Base-by-base conservation (phyloP, 2,329 filamentous ascomycete genomes). In the Exophiala sideris region DNA sequence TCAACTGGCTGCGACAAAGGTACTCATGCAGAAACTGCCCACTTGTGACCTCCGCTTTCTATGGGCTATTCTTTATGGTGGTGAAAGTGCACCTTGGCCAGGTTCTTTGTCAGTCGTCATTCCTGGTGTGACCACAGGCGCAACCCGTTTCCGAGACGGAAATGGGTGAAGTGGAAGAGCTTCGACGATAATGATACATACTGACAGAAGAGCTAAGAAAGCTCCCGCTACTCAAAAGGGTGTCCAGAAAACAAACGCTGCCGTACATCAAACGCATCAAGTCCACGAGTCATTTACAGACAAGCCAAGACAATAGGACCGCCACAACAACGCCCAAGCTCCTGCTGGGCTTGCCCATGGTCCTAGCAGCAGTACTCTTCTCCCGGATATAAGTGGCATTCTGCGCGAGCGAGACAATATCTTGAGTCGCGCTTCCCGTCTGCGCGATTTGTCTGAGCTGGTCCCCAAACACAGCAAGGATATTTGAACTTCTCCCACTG, bases 401-500 rank as follows among this genome's bases (percentile, higher is more conserved):
- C 49, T 55, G 57, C 40, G 57, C 59, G 11, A 61, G 33, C 8
- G 51, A 40, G 53, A 58, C 29, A 32, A 65, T 62, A 46, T 60
- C 54, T 36, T 45, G 56, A 11, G 52, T 64, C 20, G 56, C 60
- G 35, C 58, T 47, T 16, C 62, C 62, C 9, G 53, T 60, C 39
- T 61, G 59, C 38, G 62, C 60, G 32, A 65, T 20, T 40, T 63
- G 57, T 47, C 54, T 47, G 40, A 65, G 48, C 40, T 63, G 57
- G 33, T 61, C 54, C 8, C 59, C 60, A 52, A 64, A 61, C 0
- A 60, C 61, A 21, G 54, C 50, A 44, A 70, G 51, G 14, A 70
- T 70, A 24, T 64, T 67, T 5, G 65, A 62, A 14, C 68, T 69
- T 5, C 68, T 58, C 3, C 70, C 70, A 1, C 57, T 58, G 5